These are phyloP conservation scores for Endothia cerciana DNA, from an alignment of 2,329 filamentous ascomycete species.

Conservation along the genomic window DNA sequence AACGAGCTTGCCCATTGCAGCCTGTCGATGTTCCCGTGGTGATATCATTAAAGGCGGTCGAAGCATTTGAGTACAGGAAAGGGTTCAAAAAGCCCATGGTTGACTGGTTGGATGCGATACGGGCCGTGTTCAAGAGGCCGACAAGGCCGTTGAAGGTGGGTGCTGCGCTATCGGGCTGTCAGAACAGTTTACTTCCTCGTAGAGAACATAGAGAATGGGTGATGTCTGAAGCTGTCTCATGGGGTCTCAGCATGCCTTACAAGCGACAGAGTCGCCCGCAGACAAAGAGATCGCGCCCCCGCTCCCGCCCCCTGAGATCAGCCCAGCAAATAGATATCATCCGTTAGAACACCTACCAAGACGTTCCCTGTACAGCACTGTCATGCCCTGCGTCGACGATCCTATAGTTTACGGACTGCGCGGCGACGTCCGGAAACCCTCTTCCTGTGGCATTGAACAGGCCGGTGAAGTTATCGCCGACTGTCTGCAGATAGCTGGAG, in stretches of 20 bases:
- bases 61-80: slow-evolving; percentile 44
- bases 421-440: slow-evolving; percentile 65
- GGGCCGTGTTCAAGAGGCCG: slow-evolving; percentile 58
- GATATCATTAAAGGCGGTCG: slow-evolving; percentile 39
- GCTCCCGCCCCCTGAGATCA: too few species aligned
- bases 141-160: slow-evolving; percentile 60
- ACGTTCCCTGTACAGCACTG: slow-evolving; percentile 36
- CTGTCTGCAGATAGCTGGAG: neutral
- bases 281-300: too few species aligned
- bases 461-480: slow-evolving; percentile 14
- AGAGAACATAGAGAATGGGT: neutral
- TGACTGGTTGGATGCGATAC: slow-evolving; percentile 49
- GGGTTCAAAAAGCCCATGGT: slow-evolving; percentile 54
- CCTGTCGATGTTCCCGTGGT: slow-evolving; percentile 37
- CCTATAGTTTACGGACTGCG: slow-evolving; percentile 40
- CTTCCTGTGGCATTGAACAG: slow-evolving; percentile 46
- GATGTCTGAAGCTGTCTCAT: neutral
- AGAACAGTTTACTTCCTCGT: neutral
- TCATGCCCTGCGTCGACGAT: slow-evolving; percentile 44
- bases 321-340: too few species aligned
- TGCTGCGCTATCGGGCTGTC: slow-evolving; percentile 31
- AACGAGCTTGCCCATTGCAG: slow-evolving; percentile 23
- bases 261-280: neutral
- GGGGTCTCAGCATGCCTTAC: neutral
- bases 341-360: slow-evolving; percentile 43